These are phyloP conservation scores for Curvularia sp. DNA, from an alignment of 2,329 filamentous ascomycete species.

Conservation along the genomic window DNA sequence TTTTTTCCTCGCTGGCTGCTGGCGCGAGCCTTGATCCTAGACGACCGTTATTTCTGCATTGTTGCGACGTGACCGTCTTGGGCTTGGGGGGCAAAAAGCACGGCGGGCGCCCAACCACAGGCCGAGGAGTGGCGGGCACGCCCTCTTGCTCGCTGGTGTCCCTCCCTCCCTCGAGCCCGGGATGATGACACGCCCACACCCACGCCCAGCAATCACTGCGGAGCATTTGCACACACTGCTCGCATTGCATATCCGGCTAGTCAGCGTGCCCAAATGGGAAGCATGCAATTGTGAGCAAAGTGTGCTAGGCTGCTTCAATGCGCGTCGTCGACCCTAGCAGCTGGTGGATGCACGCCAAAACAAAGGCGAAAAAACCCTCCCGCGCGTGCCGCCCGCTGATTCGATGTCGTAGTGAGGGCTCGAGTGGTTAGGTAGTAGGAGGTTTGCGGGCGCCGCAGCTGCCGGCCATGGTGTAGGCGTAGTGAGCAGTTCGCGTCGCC, in stretches of 20 bases:
- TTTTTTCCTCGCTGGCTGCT: neutral
- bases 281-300: conserved; percentile 35
- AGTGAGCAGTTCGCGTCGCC: too few relatives aligned
- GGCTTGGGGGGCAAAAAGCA: conserved; percentile 6
- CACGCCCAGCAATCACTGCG: conserved; percentile 23
- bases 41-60: conserved; percentile 17
- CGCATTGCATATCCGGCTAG: conserved; percentile 28
- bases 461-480: conserved; percentile 22
- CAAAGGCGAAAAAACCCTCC: conserved; percentile 37
- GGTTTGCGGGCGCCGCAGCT: conserved; percentile 23
- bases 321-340: conserved; percentile 17
- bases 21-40: conserved; percentile 9
- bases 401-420: conserved; percentile 22
- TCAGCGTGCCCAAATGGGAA: conserved; percentile 28
- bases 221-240: conserved; percentile 28
- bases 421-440: too few relatives aligned
- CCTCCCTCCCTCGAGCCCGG: neutral
- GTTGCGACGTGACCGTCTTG: neutral
- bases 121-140: neutral
- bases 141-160: too few relatives aligned
- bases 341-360: conserved; percentile 34
- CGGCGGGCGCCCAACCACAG: neutral
- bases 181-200: conserved; percentile 19
- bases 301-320: conserved; percentile 23
- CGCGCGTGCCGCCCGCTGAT: conserved; percentile 37